Percentiles rank a stretch among this genome's conserved stretches.
These are phyloP conservation scores for Cercospora sojina DNA, from an alignment of 2,329 filamentous ascomycete species.

Conservation along the genomic window DNA sequence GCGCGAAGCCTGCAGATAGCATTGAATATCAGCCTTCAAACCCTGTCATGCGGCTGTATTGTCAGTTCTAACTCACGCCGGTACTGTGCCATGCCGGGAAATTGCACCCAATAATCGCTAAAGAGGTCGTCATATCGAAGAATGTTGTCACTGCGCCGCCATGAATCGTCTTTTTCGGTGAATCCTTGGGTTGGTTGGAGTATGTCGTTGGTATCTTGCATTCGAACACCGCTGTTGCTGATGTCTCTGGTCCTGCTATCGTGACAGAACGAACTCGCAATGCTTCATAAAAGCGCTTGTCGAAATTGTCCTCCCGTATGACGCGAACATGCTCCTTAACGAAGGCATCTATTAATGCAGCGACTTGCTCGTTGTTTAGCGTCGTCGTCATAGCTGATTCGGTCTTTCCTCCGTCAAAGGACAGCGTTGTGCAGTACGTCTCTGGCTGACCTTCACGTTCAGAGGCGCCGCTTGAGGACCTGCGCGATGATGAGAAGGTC, in stretches of 20 bases:
- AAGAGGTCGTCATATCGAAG: conserved; percentile 54
- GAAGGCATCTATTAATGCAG: background rate
- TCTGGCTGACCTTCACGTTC: background rate
- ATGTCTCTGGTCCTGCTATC: conserved; percentile 7
- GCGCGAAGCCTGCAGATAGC: conserved; percentile 27
- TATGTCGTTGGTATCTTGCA: conserved; percentile 23
- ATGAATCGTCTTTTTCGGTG: conserved; percentile 21
- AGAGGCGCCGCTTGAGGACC: background rate
- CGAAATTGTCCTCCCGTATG: conserved; percentile 23
- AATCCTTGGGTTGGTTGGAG: conserved; percentile 20
- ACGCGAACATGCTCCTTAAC: conserved; percentile 6
- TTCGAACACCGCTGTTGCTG: conserved; percentile 18
- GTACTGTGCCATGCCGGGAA: conserved; percentile 4
- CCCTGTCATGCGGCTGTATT: background rate
- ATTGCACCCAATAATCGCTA: conserved; percentile 30
- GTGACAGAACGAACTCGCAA: conserved; percentile 12
- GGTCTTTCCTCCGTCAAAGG: background rate
- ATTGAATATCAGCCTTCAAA: conserved; percentile 13
- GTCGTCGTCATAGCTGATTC: background rate
- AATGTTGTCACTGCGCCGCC: conserved; percentile 52
- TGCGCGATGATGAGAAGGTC: background rate
- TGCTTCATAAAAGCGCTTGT: conserved; percentile 17
- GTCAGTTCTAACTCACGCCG: background rate
- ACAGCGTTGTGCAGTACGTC: background rate
- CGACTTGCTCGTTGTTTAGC: background rate